Evolutionary conservation across 2,329 filamentous ascomycete species (phyloP).

Genomic region (Paecilomyces dactylethromorphus): DNA sequence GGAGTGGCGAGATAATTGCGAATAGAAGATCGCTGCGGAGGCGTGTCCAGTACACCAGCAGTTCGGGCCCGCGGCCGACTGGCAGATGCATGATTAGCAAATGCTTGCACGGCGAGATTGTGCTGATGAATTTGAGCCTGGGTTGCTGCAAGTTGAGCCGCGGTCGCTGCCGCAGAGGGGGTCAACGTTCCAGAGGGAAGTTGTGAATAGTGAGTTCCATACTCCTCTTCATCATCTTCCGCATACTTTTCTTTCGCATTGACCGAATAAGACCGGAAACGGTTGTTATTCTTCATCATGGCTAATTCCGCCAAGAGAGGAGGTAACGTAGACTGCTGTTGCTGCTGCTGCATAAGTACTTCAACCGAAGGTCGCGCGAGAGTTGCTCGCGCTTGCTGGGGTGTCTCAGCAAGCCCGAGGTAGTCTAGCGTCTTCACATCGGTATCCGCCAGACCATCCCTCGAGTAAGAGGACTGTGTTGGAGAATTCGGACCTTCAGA

Average conservation of each 20-base stretch:
- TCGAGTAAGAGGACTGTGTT: conserved; percentile 76
- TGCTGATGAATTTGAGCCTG: conserved; percentile 74
- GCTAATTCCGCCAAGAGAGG: conserved; percentile 70
- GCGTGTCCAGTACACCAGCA: conserved; percentile 82
- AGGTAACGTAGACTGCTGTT: conserved; percentile 42
- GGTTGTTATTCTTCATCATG: conserved; percentile 71
- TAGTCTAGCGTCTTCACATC: conserved; percentile 95
- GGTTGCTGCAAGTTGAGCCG: conserved; percentile 54
- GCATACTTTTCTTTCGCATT: conserved; percentile 98
- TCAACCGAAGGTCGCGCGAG: conserved; percentile 57
- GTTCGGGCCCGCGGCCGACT: conserved; percentile 85
- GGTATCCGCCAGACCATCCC: conserved; percentile 75
- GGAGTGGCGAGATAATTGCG: conserved; percentile 72
- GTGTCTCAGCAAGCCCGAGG: conserved; percentile 87
- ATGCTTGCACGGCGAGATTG: conserved; percentile 88
- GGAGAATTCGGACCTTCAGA: conserved; percentile 83
- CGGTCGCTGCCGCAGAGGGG: conserved; percentile 50
- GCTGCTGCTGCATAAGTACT: conserved; percentile 45
- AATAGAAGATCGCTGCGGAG: conserved; percentile 56
- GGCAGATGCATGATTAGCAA: conserved; percentile 73
- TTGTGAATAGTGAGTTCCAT: conserved; percentile 52
- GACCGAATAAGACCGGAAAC: conserved; percentile 95
- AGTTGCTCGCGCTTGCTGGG: conserved; percentile 69
- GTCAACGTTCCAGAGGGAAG: conserved; percentile 55
- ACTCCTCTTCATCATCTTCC: conserved; percentile 77